Evolutionary conservation across 176 grass and related monocot species (phyloP).

Genomic region (Carex parvula): DNA sequence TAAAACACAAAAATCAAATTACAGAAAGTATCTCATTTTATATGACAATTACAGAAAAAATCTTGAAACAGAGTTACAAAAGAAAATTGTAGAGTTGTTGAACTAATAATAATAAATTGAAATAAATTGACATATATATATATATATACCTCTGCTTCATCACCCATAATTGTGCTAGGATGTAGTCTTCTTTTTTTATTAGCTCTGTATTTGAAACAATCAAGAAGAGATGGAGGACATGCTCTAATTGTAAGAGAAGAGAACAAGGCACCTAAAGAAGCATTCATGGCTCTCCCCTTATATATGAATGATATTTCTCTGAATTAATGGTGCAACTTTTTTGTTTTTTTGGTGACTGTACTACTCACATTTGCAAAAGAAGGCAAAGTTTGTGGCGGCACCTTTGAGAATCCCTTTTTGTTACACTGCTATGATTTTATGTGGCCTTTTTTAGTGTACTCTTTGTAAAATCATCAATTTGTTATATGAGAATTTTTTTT

Average conservation of each 20-base stretch:
- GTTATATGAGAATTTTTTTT: background rate
- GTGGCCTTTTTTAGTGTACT: background rate
- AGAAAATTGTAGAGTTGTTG: background rate
- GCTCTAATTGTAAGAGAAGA: constrained; percentile 1
- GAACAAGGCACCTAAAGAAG: constrained; percentile 20
- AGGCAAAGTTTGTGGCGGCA: constrained; percentile 20
- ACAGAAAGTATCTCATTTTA: background rate
- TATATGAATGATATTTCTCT: background rate
- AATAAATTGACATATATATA: no score
- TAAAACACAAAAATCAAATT: background rate
- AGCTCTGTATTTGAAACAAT: background rate
- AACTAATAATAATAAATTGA: background rate
- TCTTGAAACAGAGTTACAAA: background rate
- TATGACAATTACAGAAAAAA: no score
- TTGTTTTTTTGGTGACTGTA: background rate
- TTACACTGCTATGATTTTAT: background rate
- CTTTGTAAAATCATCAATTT: constrained; percentile 1
- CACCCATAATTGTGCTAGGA: constrained; percentile 25
- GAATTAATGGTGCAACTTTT: background rate
- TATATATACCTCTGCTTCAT: constrained; percentile 30
- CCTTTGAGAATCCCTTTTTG: background rate
- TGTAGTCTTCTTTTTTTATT: constrained; percentile 5
- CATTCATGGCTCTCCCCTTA: constrained; percentile 20
- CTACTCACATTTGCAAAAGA: background rate
- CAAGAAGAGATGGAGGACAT: background rate